phyloP scores from a whole-genome alignment of 495 filamentous ascomycete genomes.

The Aspergillus heteromorphus region DNA sequence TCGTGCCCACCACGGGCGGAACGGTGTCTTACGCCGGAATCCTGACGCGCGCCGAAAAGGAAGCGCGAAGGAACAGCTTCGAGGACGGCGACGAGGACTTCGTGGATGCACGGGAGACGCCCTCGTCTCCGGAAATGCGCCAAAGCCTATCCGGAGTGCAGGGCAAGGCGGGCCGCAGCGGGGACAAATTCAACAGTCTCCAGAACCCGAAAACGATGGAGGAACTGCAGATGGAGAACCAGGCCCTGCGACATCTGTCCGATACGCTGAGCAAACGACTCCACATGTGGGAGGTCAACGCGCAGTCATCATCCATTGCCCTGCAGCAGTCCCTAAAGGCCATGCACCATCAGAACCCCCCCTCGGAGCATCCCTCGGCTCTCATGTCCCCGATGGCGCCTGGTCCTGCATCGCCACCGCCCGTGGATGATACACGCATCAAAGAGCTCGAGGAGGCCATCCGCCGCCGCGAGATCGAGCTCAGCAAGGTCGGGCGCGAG shows the following conservation, averaged over 20 bases:
- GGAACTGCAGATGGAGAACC: conserved; percentile 78
- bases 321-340: conserved; percentile 74
- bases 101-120: conserved; percentile 77
- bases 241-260: conserved; percentile 63
- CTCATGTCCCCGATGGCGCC: conserved; percentile 22
- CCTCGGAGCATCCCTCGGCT: conserved; percentile 28
- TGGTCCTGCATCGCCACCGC: conserved; percentile 14
- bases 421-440: conserved; percentile 38
- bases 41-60: conserved; percentile 64
- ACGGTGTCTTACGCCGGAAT: conserved; percentile 88
- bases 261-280: conserved; percentile 75
- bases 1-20: conserved; percentile 85
- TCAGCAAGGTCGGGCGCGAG: conserved; percentile 54
- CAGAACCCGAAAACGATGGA: conserved; percentile 59
- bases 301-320: conserved; percentile 73
- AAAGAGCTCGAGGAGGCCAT: conserved; percentile 43
- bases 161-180: conserved; percentile 16
- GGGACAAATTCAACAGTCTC: conserved; percentile 25
- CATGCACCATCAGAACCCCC: conserved; percentile 48
- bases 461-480: conserved; percentile 46
- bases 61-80: conserved; percentile 42
- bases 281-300: conserved; percentile 78
- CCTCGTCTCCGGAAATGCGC: conserved; percentile 44
- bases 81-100: conserved; percentile 74
- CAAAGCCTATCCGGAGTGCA: conserved; percentile 25